Evolutionary conservation across 495 filamentous ascomycete genomes (phyloP), one percentile per base, ranked within the genome.

Genomic region (Parathielavia appendiculata): DNA sequence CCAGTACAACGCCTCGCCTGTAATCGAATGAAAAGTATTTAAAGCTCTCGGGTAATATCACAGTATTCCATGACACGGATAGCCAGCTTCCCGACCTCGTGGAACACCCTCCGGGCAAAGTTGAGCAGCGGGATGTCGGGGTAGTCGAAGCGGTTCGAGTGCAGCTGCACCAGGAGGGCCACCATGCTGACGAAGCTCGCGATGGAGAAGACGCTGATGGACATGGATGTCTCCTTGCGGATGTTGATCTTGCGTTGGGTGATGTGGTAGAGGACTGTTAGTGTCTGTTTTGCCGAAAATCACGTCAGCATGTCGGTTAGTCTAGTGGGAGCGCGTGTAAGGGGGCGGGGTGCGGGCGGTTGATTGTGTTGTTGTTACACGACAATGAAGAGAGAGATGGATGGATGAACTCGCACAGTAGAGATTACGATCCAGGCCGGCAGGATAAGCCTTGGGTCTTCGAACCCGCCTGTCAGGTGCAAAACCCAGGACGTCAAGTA

Each of bases 361-460:
- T n/a, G n/a, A n/a, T n/a, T n/a, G n/a, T n/a, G n/a, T n/a, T n/a
- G n/a, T n/a, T n/a, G n/a, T 35, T n/a, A 20, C 2, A 41, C 30
- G 8, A 34, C 20, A 34, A 19, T 14, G 49, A 11, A 23, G 19
- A n/a, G 26, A 26, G 8, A 32, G 23, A 32, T 22, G 22, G 20
- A 34, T 34, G 43, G 22, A 43, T 30, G 22, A 45, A 52, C 69
- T 69, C 76, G 44, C 74, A 89, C 88, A 41, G 83, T 90, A 51
- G 89, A 86, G 54, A 95, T 92, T 50, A 84, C 84, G 54, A 95
- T 86, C 89, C 90, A 93, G 22, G 89, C 88, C 22, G 88, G 88
- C 5, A 93, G 75, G n/a, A 93, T 81, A 57, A 90, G 80, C 26
- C 87, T 83, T 0, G 87, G 86, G 68, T 91, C 88, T 50, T 85